Evolutionary conservation across 345 rosid genomes (phyloP), one percentile per base, ranked within the genome.

Genomic region (Eucalyptus sp.): DNA sequence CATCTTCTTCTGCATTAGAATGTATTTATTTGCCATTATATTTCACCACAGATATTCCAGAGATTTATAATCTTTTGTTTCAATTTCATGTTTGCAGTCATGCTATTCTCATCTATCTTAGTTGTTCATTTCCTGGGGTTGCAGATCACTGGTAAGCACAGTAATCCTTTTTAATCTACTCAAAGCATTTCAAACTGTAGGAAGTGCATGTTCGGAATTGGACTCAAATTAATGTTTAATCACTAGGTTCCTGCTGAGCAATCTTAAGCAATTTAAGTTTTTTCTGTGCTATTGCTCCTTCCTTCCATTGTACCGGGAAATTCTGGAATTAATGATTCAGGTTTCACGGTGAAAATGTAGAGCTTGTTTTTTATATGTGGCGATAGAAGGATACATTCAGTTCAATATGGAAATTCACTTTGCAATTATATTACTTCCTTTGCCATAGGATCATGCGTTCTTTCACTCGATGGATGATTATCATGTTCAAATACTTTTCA

Each of bases 51-150:
- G 84, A 22, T 76, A 76, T 20, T 76, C 48, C 84, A 76, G 48
- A 64, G 76, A 37, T 5, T 76, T 37, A 76, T 13, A 13, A 62
- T 31, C 46, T 54, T 37, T 18, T 49, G 56, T 89, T n/a, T 15
- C 84, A 50, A 52, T 20, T 87, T 88, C 56, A 86, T 91, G 52
- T 91, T 86, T 90, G 94, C 96, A 97, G 99, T 89, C 99, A 97
- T 37, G 96, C 99, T 11, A 97, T 97, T 89, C 92, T 97, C 87
- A 94, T 93, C 60, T 97, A 96, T 91, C 96, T 96, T 60, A 94
- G 97, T 64, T 93, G 93, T 29, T 94, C 92, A 86, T 96, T 93
- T 87, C 99, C 99, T 76, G 97, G 98, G 88, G 95, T 97, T 88
- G 92, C 93, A 49, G 98, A 97, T 90, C 97, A 96, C 86, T 97